Conservation (phyloP, 768 basidiomycete genomes). For the Pleurotus eryngii region DNA sequence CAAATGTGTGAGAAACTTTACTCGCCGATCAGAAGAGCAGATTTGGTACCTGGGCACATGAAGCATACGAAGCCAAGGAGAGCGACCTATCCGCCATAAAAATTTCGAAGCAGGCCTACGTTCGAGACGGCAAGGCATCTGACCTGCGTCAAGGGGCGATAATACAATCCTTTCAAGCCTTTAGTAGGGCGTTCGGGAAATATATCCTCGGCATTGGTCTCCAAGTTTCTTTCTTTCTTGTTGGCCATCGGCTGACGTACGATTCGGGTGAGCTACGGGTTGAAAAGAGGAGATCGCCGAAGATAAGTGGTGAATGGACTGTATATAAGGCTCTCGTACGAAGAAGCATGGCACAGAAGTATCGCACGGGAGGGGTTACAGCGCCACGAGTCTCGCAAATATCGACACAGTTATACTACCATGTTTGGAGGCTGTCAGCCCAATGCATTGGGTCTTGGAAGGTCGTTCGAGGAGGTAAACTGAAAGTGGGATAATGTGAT, state of each 20-base stretch:
- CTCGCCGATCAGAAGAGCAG: background rate
- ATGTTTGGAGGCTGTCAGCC: too few species aligned
- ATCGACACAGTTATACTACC: too few species aligned
- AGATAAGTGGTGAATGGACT: background rate
- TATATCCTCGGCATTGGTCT: background rate
- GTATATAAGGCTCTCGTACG: background rate
- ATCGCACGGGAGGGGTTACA: too few species aligned
- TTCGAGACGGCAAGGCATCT: too few species aligned
- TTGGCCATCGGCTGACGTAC: too few species aligned
- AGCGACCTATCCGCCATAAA: slow-evolving; percentile 26
- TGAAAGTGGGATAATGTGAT: too few species aligned
- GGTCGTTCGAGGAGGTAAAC: too few species aligned
- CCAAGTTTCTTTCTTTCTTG: background rate
- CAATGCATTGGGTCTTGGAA: too few species aligned
- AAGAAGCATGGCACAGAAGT: background rate
- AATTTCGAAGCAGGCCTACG: background rate
- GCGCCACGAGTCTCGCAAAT: too few species aligned
- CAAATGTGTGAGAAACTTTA: slow-evolving; percentile 21
- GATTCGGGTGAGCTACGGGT: too few species aligned
- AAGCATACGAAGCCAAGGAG: slow-evolving; percentile 71
- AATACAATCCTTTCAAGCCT: slow-evolving; percentile 55
- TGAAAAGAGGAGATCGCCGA: too few species aligned
- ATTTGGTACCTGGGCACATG: slow-evolving; percentile 52
- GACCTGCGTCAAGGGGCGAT: slow-evolving; percentile 56
- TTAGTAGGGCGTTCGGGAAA: too few species aligned